These are phyloP conservation scores for Botrytis byssoidea DNA, from an alignment of 2,329 filamentous ascomycete genomes.

Conservation along the genomic window DNA sequence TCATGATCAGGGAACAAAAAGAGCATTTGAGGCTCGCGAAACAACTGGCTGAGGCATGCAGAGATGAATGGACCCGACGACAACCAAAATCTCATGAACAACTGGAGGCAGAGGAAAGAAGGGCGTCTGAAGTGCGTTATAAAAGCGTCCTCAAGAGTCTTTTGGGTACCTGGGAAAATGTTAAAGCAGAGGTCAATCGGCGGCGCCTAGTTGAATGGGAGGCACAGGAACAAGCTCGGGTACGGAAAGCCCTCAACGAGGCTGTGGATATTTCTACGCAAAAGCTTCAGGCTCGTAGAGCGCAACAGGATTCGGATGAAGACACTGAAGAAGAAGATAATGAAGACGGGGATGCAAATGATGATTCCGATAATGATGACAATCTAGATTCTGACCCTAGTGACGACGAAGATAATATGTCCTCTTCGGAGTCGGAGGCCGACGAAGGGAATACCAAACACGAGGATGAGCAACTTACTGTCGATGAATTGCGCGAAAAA, in stretches of 20 bases:
- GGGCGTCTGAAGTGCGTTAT: slow-evolving; percentile 66
- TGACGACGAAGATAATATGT: slow-evolving; percentile 57
- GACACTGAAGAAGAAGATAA: slow-evolving; percentile 44
- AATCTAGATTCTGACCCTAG: slow-evolving; percentile 39
- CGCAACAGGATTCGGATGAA: slow-evolving; percentile 52
- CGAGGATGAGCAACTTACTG: slow-evolving; percentile 64
- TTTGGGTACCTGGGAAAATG: slow-evolving; percentile 62
- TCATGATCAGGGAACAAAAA: slow-evolving; percentile 76
- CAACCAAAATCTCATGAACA: slow-evolving; percentile 79
- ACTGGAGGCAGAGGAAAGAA: slow-evolving; percentile 73
- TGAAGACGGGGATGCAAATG: slow-evolving; percentile 33
- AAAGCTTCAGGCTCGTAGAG: slow-evolving; percentile 62
- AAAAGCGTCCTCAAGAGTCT: slow-evolving; percentile 64
- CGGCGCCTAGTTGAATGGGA: slow-evolving; percentile 61
- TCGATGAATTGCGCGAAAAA: slow-evolving; percentile 67
- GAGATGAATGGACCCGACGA: slow-evolving; percentile 70
- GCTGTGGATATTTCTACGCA: slow-evolving; percentile 70
- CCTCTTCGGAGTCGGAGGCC: slow-evolving; percentile 60
- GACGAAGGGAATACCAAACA: slow-evolving; percentile 48
- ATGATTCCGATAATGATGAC: slow-evolving; percentile 39
- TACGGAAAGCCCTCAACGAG: slow-evolving; percentile 68
- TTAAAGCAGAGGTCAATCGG: slow-evolving; percentile 59
- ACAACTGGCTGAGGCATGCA: slow-evolving; percentile 72
- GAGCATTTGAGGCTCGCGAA: slow-evolving; percentile 77
- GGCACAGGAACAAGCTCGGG: slow-evolving; percentile 60